Percentiles rank a stretch among this genome's conserved stretches.
Conservation (phyloP, 169 alveolate genomes). For the Plasmodium chabaudi region DNA sequence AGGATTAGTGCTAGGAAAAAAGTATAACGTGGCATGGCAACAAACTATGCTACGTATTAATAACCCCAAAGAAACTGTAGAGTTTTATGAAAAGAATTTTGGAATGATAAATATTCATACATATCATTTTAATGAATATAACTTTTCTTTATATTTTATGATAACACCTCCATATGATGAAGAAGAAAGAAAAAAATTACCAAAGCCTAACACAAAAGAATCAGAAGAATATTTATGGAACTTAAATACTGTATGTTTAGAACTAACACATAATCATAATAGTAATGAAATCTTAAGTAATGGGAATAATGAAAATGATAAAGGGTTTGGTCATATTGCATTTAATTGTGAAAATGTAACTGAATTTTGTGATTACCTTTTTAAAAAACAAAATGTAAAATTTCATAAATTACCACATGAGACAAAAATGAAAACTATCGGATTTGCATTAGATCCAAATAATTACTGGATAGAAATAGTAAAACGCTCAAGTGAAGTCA, state of each 20-base stretch:
- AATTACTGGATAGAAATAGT: conserved; percentile 86
- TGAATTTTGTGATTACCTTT: conserved; percentile 46
- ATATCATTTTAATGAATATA: conserved; percentile 77
- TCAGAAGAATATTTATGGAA: conserved; percentile 84
- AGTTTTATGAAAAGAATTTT: conserved; percentile 83
- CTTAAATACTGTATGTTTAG: conserved; percentile 80
- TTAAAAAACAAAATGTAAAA: conserved; percentile 69
- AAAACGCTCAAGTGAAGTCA: conserved; percentile 75
- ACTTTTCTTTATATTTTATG: conserved; percentile 84
- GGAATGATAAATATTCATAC: conserved; percentile 83
- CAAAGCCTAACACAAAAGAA: conserved; percentile 76
- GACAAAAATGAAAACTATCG: conserved; percentile 83
- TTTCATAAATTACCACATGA: conserved; percentile 86
- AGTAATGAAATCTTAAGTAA: conserved; percentile 79
- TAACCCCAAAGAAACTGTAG: conserved; percentile 84
- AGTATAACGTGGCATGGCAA: conserved; percentile 75
- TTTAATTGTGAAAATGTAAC: conserved; percentile 80
- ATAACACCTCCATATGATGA: conserved; percentile 82
- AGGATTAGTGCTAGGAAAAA: conserved; percentile 20
- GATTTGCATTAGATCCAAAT: conserved; percentile 87
- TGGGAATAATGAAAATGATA: conserved; percentile 84
- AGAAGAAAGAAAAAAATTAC: conserved; percentile 71
- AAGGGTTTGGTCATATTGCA: conserved; percentile 89
- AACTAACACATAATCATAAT: conserved; percentile 84
- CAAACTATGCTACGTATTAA: conserved; percentile 88